Evolutionary conservation across 805 yeast genomes (phyloP).

Genomic region (Candida chauliodis): DNA sequence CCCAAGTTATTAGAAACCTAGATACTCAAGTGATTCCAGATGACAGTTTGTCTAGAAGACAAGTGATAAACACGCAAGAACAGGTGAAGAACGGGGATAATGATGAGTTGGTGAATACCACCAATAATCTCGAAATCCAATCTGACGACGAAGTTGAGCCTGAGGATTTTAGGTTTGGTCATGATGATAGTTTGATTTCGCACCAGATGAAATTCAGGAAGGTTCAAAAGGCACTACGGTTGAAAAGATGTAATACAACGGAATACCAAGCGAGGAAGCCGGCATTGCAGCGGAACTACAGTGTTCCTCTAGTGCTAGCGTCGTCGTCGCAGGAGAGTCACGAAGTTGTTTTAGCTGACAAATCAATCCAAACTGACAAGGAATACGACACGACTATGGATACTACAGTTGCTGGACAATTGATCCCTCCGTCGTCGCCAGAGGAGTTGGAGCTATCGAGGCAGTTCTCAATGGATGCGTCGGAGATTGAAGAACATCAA

Average conservation of each 20-base stretch:
- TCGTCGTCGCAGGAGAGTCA: conserved; percentile 1
- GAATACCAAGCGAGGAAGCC: background rate
- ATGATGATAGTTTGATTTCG: conserved; percentile 27
- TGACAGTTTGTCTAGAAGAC: conserved; percentile 20
- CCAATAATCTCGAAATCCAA: conserved; percentile 10
- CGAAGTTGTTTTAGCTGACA: background rate
- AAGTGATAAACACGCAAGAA: conserved; percentile 30
- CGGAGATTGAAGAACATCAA: conserved; percentile 4
- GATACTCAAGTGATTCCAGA: conserved; percentile 8
- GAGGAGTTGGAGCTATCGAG: background rate
- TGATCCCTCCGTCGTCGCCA: conserved; percentile 8
- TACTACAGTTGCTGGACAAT: conserved; percentile 6
- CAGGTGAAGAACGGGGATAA: conserved; percentile 2
- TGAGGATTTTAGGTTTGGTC: conserved; percentile 8
- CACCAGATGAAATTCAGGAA: conserved; percentile 15
- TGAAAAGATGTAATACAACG: conserved; percentile 3
- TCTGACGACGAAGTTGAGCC: conserved; percentile 16
- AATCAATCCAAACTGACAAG: conserved; percentile 1
- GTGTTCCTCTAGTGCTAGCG: conserved; percentile 4
- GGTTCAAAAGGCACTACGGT: conserved; percentile 7
- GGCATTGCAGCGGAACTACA: background rate
- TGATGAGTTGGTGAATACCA: background rate
- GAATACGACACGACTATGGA: conserved; percentile 4
- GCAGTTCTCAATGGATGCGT: conserved; percentile 3
- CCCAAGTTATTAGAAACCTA: conserved; percentile 1